These are phyloP conservation scores for Aeminium ludgeri DNA, from an alignment of 495 filamentous ascomycete species.

Conservation along the genomic window DNA sequence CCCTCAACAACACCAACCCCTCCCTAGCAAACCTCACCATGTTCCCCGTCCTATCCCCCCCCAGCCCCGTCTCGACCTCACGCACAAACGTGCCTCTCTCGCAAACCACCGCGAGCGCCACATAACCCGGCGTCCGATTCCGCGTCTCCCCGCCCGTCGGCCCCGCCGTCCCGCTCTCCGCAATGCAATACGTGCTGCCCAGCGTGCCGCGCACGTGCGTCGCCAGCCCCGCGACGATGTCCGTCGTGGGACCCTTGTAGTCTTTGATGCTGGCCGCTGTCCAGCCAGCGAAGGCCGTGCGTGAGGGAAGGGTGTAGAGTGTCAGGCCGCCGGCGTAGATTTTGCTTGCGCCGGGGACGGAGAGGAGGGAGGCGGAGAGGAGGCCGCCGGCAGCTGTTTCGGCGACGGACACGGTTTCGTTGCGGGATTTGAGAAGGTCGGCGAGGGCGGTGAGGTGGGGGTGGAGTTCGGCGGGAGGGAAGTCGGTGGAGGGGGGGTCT, in stretches of 20 bases:
- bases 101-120: slow-evolving; percentile 38
- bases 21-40: slow-evolving; percentile 46
- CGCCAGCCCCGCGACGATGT: slow-evolving; percentile 37
- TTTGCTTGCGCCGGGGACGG: slow-evolving; percentile 35
- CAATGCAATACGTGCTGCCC: slow-evolving; percentile 37
- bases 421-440: slow-evolving; percentile 33
- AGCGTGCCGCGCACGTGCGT: slow-evolving; percentile 36
- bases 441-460: slow-evolving; percentile 34
- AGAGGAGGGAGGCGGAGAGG: slow-evolving; percentile 38
- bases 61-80: slow-evolving; percentile 37
- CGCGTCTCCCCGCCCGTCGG: slow-evolving; percentile 39
- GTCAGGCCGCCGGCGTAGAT: slow-evolving; percentile 45
- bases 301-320: slow-evolving; percentile 44
- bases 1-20: slow-evolving; percentile 36
- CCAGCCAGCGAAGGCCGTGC: slow-evolving; percentile 44
- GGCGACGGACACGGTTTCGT: slow-evolving; percentile 39
- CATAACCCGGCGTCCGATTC: slow-evolving; percentile 44
- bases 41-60: slow-evolving; percentile 36
- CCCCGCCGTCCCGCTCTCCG: slow-evolving; percentile 46
- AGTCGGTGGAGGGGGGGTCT: slow-evolving; percentile 17
- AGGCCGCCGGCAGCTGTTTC: slow-evolving; percentile 50
- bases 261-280: slow-evolving; percentile 31
- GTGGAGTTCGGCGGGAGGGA: slow-evolving; percentile 36
- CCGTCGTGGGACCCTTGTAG: slow-evolving; percentile 41
- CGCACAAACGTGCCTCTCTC: slow-evolving; percentile 31